These are phyloP conservation scores for Eremothecium coryli DNA, from an alignment of 1,139 yeast genomes.

Conservation along the genomic window DNA sequence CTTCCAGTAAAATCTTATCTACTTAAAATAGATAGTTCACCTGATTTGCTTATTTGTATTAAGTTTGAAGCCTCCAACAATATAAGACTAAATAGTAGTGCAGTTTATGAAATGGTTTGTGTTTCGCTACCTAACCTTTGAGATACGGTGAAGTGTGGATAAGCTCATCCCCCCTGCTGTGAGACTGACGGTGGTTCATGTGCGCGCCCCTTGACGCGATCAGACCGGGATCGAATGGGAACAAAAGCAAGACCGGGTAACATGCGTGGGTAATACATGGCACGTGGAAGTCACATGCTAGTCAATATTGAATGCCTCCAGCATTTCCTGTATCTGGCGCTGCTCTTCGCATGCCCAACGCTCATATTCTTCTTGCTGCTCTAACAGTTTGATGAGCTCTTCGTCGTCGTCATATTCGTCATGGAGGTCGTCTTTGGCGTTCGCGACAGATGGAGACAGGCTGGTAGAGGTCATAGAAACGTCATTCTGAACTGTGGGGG, in stretches of 20 bases:
- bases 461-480: background rate
- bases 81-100: too few relatives aligned
- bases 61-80: too few relatives aligned
- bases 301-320: conserved; percentile 6
- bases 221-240: background rate
- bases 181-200: too few relatives aligned
- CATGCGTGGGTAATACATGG: background rate
- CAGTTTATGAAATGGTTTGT: too few relatives aligned
- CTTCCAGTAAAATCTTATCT: too few relatives aligned
- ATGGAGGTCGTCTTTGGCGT: background rate
- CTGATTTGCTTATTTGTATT: too few relatives aligned
- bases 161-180: too few relatives aligned
- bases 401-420: conserved; percentile 20
- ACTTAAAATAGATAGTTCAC: too few relatives aligned
- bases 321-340: conserved; percentile 8
- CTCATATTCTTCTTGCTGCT: conserved; percentile 17
- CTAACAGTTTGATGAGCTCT: conserved; percentile 18
- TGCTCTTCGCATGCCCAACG: conserved; percentile 8
- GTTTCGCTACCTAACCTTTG: too few relatives aligned
- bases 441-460: background rate
- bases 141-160: too few relatives aligned
- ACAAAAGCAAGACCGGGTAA: conserved; percentile 1
- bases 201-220: too few relatives aligned
- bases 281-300: conserved; percentile 1
- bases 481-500: background rate